Percentiles rank a stretch among this genome's conserved stretches.
These are phyloP conservation scores for Astrocystis sublimbata DNA, from an alignment of 495 filamentous ascomycete genomes.

Conservation along the genomic window DNA sequence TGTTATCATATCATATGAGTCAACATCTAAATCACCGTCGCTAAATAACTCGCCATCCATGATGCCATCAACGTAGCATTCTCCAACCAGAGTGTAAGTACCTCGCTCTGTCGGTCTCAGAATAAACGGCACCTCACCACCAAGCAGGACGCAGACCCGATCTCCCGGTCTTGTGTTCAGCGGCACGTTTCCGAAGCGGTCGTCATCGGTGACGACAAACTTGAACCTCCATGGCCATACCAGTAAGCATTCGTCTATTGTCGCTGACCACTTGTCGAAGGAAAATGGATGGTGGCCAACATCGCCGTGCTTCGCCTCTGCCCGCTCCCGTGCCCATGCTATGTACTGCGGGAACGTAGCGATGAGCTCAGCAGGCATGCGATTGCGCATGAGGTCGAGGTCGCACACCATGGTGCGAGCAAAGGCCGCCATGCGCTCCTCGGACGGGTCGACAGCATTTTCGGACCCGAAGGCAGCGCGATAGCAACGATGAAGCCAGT, in stretches of 20 bases:
- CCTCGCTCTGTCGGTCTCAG: slow-evolving; percentile 18
- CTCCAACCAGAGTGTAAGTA: slow-evolving; percentile 17
- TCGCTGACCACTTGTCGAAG: background rate
- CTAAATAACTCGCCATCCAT: slow-evolving; percentile 17
- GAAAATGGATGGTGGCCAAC: background rate
- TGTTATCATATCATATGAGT: background rate
- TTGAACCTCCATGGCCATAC: background rate
- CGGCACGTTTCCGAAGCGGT: slow-evolving; percentile 20
- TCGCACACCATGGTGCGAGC: slow-evolving; percentile 19
- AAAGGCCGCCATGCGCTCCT: slow-evolving; percentile 10
- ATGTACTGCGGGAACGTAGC: slow-evolving; percentile 16
- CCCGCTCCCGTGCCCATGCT: slow-evolving; percentile 10
- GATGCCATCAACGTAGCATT: slow-evolving; percentile 21
- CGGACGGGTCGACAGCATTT: background rate
- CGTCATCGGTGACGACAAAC: slow-evolving; percentile 23
- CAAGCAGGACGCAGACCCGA: slow-evolving; percentile 28
- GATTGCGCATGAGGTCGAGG: slow-evolving; percentile 23
- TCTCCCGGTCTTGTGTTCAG: slow-evolving; percentile 18
- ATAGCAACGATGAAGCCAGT: slow-evolving; percentile 1
- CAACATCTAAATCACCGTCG: background rate
- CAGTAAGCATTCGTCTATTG: background rate
- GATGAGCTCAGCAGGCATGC: slow-evolving; percentile 14
- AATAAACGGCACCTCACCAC: slow-evolving; percentile 32
- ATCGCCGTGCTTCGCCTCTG: background rate
- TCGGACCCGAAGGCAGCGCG: background rate